These are phyloP conservation scores for Williopsis jadinii DNA, from an alignment of 1,139 yeast genomes.

Conservation along the genomic window DNA sequence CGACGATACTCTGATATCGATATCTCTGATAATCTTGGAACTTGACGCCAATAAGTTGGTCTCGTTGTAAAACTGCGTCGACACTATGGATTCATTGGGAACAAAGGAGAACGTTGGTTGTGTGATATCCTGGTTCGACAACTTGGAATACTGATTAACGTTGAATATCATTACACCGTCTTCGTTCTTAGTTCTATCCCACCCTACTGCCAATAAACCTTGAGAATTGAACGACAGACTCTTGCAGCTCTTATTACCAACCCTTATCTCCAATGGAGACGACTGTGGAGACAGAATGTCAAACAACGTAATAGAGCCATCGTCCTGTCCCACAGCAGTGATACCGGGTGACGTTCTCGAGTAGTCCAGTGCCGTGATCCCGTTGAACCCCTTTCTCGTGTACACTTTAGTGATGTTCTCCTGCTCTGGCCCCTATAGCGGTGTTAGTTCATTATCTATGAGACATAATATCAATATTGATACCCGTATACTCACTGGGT, in stretches of 20 bases:
- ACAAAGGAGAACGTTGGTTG: constrained; percentile 56
- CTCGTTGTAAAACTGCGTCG: constrained; percentile 61
- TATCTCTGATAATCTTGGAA: constrained; percentile 69
- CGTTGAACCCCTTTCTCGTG: constrained; percentile 60
- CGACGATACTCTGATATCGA: constrained; percentile 64
- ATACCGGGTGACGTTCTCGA: constrained; percentile 51
- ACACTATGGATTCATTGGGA: constrained; percentile 68
- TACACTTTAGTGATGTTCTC: constrained; percentile 39
- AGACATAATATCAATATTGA: not conserved
- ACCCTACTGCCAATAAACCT: constrained; percentile 69
- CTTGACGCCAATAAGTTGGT: constrained; percentile 66
- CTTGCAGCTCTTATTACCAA: constrained; percentile 62
- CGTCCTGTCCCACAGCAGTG: constrained; percentile 66
- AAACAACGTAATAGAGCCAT: constrained; percentile 60
- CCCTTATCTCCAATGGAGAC: constrained; percentile 45
- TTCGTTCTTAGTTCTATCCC: constrained; percentile 70
- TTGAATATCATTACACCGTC: constrained; percentile 79
- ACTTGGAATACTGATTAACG: constrained; percentile 48
- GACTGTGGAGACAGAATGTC: constrained; percentile 43
- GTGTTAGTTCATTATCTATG: constrained; percentile 1
- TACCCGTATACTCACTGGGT: constrained; percentile 8
- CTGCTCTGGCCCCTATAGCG: constrained; percentile 22
- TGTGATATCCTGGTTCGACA: constrained; percentile 34
- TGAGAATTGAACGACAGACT: constrained; percentile 60
- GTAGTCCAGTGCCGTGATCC: constrained; percentile 66